A percentile compares a stretch with the other conserved stretches of the same genome.
Evolutionary conservation across 2,329 filamentous ascomycete species (phyloP).

Genomic region (Colletotrichum australisinense): DNA sequence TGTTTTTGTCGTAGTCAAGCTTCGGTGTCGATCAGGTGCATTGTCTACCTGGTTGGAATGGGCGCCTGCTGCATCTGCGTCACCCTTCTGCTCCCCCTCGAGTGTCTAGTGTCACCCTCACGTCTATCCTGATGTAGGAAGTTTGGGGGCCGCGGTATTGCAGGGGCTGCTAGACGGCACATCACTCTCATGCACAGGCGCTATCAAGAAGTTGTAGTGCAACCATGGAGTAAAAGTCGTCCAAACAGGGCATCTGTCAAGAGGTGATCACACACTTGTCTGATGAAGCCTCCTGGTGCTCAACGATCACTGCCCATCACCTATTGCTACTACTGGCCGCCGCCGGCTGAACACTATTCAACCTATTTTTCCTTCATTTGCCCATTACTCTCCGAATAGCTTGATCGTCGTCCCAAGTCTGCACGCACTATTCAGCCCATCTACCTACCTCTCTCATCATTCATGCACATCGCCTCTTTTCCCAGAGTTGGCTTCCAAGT

Average conservation of each 20-base stretch:
- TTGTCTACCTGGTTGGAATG: slow-evolving; percentile 19
- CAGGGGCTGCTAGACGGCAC: slow-evolving; percentile 1
- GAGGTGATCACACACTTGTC: slow-evolving; percentile 7
- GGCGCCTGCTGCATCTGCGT: slow-evolving; percentile 12
- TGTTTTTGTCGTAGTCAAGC: slow-evolving; percentile 20
- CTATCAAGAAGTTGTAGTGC: not conserved
- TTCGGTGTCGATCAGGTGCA: slow-evolving; percentile 24
- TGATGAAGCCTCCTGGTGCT: slow-evolving; percentile 6
- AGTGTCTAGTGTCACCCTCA: slow-evolving; percentile 23
- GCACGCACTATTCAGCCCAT: not conserved
- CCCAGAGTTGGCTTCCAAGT: slow-evolving; percentile 12
- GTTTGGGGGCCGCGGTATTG: slow-evolving; percentile 16
- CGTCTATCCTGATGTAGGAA: not conserved
- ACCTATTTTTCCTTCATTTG: not conserved
- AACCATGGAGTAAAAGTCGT: not conserved
- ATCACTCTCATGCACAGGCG: slow-evolving; percentile 4
- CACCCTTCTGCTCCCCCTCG: slow-evolving; percentile 12
- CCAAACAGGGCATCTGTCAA: slow-evolving; percentile 10
- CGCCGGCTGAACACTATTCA: not conserved
- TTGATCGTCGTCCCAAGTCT: slow-evolving; percentile 25
- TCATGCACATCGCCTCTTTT: slow-evolving; percentile 34
- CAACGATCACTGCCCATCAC: not conserved
- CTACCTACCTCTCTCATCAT: not conserved
- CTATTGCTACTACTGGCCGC: not conserved
- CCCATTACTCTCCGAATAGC: slow-evolving; percentile 8